Base-by-base conservation (phyloP, 1,284 basidiomycete genomes). In the Ceratobasidium sp. region DNA sequence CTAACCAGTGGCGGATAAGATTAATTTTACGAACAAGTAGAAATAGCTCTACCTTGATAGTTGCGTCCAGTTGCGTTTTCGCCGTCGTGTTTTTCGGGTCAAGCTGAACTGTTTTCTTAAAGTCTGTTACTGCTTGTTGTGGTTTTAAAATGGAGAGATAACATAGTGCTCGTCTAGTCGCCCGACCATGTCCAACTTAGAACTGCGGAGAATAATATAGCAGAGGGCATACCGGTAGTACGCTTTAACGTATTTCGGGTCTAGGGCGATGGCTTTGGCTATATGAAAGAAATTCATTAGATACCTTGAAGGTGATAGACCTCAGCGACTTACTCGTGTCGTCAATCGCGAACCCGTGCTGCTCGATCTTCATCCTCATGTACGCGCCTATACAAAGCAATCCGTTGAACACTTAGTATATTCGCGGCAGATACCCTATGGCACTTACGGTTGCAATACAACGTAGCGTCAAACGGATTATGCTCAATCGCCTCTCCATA, bases 241-340 rank as follows among this genome's bases (percentile, higher is more conserved):
- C 0, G 95, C 96, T 85, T 99, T 99, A 77, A 93, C 93, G 84
- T 98, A 98, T 82, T 92, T 93, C 0, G 95, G 91, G 86, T 99
- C 96, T 80, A 99, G 87, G 81, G 93, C 89, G 79, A 99, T 94
- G 7, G 97, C 98, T 83, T 92, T 93, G 80, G 90, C 94, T n/a
- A n/a, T n/a, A n/a, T n/a, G n/a, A n/a, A n/a, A n/a, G n/a, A n/a
- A n/a, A n/a, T n/a, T n/a, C n/a, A n/a, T n/a, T n/a, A n/a, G n/a
- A n/a, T n/a, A n/a, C n/a, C n/a, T n/a, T n/a, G n/a, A n/a, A n/a
- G n/a, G n/a, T n/a, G n/a, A n/a, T n/a, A n/a, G n/a, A n/a, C n/a
- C n/a, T n/a, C n/a, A n/a, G 51, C 33, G 20, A 88, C 92, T 84
- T 82, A 94, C 94, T 89, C 60, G 94, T 90, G 86, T 96, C 95